Evolutionary conservation across 345 rosid species (phyloP).

Genomic region (Fremontodendron californicum): DNA sequence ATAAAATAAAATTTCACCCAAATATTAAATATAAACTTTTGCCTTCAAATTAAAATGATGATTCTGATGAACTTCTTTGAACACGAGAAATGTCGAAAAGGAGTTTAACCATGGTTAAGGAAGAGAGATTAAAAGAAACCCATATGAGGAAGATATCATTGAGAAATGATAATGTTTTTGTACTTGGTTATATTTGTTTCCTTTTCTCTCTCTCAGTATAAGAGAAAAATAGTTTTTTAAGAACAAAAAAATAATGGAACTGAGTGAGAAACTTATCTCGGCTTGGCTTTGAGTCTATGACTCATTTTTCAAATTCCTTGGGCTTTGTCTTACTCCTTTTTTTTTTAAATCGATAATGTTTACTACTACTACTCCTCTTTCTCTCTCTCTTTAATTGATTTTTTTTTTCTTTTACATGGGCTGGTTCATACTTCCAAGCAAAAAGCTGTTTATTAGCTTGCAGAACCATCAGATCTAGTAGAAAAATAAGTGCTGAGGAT

Average conservation of each 20-base stretch:
- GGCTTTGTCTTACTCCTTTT: conserved; percentile 37
- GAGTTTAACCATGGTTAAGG: conserved; percentile 21
- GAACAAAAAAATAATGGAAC: conserved; percentile 25
- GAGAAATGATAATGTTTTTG: conserved; percentile 60
- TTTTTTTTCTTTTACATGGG: too few relatives aligned
- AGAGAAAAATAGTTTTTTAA: conserved; percentile 15
- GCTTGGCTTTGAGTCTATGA: conserved; percentile 37
- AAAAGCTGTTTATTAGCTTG: too few relatives aligned
- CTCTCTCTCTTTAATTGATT: conserved; percentile 30
- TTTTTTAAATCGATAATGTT: conserved; percentile 32
- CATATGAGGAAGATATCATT: conserved; percentile 47
- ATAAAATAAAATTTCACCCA: too few relatives aligned
- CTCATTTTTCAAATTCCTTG: conserved; percentile 32
- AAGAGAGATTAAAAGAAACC: conserved; percentile 15
- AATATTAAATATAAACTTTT: too few relatives aligned
- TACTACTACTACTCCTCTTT: too few relatives aligned
- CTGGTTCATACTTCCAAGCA: too few relatives aligned
- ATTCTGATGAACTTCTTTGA: background rate
- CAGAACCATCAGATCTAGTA: too few relatives aligned
- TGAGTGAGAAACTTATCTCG: conserved; percentile 29
- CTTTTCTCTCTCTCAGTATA: background rate
- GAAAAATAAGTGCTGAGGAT: too few relatives aligned
- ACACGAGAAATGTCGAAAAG: background rate
- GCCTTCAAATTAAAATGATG: background rate
- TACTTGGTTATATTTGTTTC: conserved; percentile 23